A percentile compares a stretch with the other conserved stretches of the same genome.
Evolutionary conservation across 176 grass and related monocot genomes (phyloP).

Genomic region (Echinochloa phyllopogon): DNA sequence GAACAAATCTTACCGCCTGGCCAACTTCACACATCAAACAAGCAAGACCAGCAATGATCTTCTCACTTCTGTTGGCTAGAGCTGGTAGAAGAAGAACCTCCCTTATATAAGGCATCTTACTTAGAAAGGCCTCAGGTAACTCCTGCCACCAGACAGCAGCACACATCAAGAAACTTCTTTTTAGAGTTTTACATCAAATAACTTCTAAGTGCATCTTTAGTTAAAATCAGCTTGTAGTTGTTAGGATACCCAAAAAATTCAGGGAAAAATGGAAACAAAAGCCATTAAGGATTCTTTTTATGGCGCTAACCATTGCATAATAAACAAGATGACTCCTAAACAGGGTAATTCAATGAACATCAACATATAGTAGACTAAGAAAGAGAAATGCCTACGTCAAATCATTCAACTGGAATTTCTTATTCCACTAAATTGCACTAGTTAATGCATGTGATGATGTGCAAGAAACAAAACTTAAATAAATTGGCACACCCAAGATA

Average conservation of each 20-base stretch:
- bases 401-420: not conserved
- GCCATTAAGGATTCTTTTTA: constrained; percentile 5
- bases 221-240: not conserved
- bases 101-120: constrained; percentile 86
- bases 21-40: constrained; percentile 94
- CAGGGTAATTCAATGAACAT: not conserved
- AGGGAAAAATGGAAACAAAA: not conserved
- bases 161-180: not conserved
- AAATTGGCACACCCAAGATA: not conserved
- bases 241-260: not conserved
- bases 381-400: not conserved
- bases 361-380: constrained; percentile 13
- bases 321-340: constrained; percentile 5
- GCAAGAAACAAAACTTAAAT: not conserved
- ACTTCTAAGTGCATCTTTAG: not conserved
- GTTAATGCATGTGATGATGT: not conserved
- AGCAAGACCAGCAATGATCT: constrained; percentile 77
- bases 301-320: not conserved
- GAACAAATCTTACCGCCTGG: constrained; percentile 77
- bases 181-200: too few relatives aligned
- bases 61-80: constrained; percentile 74
- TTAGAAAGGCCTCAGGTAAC: constrained; percentile 78
- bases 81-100: constrained; percentile 60
- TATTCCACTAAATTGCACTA: not conserved
- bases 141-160: constrained; percentile 56